A percentile compares a stretch with the other conserved stretches of the same genome.
Evolutionary conservation across 2,329 filamentous ascomycete genomes (phyloP).

Genomic region (Aureobasidium sp.): DNA sequence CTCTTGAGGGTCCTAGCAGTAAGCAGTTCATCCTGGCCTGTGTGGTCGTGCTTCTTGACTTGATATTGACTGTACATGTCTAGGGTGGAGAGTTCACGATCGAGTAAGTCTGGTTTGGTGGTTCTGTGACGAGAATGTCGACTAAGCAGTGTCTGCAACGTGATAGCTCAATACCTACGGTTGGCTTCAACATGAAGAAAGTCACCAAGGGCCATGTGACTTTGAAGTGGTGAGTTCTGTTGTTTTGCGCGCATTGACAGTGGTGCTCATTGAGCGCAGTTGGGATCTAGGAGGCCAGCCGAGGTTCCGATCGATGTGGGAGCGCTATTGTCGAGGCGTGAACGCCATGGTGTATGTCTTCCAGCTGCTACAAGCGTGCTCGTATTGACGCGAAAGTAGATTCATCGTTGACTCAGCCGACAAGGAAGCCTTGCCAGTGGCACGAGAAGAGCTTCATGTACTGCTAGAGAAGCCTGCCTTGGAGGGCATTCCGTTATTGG

Average conservation of each 20-base stretch:
- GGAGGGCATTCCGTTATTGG: constrained; percentile 83
- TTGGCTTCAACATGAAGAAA: constrained; percentile 98
- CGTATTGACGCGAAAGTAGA: constrained; percentile 31
- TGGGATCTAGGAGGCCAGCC: constrained; percentile 98
- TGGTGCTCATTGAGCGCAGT: constrained; percentile 32
- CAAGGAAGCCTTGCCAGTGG: constrained; percentile 65
- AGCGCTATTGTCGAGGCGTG: constrained; percentile 93
- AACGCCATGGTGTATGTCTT: constrained; percentile 78
- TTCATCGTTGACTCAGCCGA: constrained; percentile 98
- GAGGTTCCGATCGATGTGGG: constrained; percentile 97
- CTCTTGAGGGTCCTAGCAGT: constrained; percentile 89
- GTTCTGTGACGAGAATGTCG: constrained; percentile 24
- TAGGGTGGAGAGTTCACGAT: constrained; percentile 98
- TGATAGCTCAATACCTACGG: constrained; percentile 85
- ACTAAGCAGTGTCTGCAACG: constrained; percentile 2
- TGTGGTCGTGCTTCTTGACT: constrained; percentile 1
- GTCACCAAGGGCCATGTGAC: constrained; percentile 98
- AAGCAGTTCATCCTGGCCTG: constrained; percentile 65
- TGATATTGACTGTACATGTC: constrained; percentile 16
- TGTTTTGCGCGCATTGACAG: background rate
- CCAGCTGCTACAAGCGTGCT: background rate
- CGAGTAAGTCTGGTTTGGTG: constrained; percentile 62
- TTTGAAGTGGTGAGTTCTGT: constrained; percentile 65
- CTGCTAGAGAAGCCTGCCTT: constrained; percentile 78
- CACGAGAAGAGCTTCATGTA: constrained; percentile 85